Evolutionary conservation across 306 rosid genomes (phyloP), one percentile per base, ranked within the genome.

Genomic region (Prunus salicina): DNA sequence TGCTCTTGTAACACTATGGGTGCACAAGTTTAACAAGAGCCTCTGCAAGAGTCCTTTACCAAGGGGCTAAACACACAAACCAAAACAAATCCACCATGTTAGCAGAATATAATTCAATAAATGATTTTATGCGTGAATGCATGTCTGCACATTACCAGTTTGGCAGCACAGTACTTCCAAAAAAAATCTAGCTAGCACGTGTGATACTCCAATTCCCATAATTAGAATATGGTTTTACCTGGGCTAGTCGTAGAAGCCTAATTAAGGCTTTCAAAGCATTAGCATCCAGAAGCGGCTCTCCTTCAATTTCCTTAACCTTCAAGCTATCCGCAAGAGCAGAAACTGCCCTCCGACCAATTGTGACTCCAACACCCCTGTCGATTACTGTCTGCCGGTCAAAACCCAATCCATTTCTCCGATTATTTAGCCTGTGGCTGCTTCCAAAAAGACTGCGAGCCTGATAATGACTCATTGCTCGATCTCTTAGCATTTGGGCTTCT

Each of bases 1-100:
- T 61, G 92, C 88, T 84, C 98, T 88, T 69, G 97, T 93, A 69
- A 86, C 83, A 74, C 98, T 93, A 77, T 96, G 97, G 8, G 96
- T 97, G 81, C 98, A 91, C 56, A 96, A 87, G 88, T 92, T 96
- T 77, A 93, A 83, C 75, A 96, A 76, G 68, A 96, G 99, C 81
- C 99, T 91, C 88, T 89, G 99, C 84, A 96, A 83, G 74, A 92
- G 98, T 75, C 99, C 99, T 87, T 89, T 96, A 72, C 96, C 98
- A 85, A 96, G 99, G 65, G 99, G 99, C 99, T 96, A 84, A 73
- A 79, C 85, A 74, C 51, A 79, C 19, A 75, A 77, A 34, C 68
- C 15, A 73, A 79, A 78, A 63, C 20, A 58, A 41, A 34, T 27
- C 57, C 20, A 71, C 67, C 53, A 79, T 27, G 70, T 83, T 67